phyloP scores from a whole-genome alignment of 2,329 filamentous ascomycete species.

The Drechslerella coelobrocha region DNA sequence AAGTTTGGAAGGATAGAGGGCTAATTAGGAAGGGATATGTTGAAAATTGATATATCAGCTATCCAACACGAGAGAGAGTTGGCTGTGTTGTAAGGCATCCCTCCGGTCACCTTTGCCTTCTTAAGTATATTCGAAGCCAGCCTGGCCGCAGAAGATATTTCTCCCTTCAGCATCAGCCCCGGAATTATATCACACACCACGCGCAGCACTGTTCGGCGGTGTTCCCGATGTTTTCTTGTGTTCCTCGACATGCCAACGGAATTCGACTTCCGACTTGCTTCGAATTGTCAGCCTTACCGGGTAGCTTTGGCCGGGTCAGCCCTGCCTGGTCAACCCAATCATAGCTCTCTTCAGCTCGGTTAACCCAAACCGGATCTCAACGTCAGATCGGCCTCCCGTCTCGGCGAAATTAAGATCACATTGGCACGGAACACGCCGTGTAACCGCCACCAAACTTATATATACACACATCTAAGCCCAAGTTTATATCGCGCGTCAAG shows the following conservation, averaged over 20 bases:
- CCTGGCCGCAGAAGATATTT: neutral
- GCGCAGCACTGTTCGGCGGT: neutral
- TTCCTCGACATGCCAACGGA: neutral
- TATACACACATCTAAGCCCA: no score
- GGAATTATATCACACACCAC: neutral
- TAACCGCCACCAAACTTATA: no score
- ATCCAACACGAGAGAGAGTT: neutral
- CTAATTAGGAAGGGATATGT: no score
- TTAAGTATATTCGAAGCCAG: neutral
- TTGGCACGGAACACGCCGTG: no score
- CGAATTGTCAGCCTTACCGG: neutral
- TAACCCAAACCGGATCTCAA: neutral
- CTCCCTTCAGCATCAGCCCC: neutral
- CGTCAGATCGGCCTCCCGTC: no score
- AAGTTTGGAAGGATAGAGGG: no score
- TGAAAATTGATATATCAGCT: no score
- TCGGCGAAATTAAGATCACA: no score
- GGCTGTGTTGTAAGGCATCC: neutral
- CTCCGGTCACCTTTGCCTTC: neutral
- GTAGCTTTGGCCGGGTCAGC: neutral
- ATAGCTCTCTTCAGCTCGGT: neutral
- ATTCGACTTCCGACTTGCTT: neutral
- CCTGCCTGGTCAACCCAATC: neutral
- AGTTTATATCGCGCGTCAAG: no score
- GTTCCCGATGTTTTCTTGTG: neutral